Conservation (phyloP, 2,329 filamentous ascomycete genomes). For the Trichoderma cornu-damae region DNA sequence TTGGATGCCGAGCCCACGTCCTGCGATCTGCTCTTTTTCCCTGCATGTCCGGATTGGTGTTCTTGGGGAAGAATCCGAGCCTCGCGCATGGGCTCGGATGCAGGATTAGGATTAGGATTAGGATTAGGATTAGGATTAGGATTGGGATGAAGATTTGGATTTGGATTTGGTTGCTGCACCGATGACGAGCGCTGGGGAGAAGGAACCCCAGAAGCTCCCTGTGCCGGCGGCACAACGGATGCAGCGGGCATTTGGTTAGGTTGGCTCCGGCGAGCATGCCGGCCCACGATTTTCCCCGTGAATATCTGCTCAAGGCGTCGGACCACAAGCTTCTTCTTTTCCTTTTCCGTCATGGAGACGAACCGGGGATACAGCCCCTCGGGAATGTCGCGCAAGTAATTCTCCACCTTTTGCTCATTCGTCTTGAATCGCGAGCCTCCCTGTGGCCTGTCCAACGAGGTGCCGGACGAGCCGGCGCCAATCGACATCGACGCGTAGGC, state of each 20-base stretch:
- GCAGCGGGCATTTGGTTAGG: conserved; percentile 22
- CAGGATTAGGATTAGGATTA: background rate
- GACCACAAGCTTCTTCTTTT: conserved; percentile 73
- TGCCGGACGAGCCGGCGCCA: conserved; percentile 42
- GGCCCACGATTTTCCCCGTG: conserved; percentile 58
- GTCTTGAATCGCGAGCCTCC: conserved; percentile 36
- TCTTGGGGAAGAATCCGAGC: conserved; percentile 42
- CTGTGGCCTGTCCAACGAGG: conserved; percentile 36
- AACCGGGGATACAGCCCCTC: conserved; percentile 60
- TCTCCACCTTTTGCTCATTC: conserved; percentile 58
- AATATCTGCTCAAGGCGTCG: conserved; percentile 74
- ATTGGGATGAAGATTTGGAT: background rate
- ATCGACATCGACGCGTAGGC: conserved; percentile 65
- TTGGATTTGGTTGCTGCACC: conserved; percentile 1
- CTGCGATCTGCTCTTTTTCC: conserved; percentile 39
- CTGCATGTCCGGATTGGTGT: conserved; percentile 25
- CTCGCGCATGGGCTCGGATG: conserved; percentile 40
- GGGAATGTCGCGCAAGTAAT: conserved; percentile 67
- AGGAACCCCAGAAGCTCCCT: conserved; percentile 28
- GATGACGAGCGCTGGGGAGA: conserved; percentile 21
- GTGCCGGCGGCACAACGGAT: conserved; percentile 17
- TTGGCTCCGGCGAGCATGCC: conserved; percentile 30
- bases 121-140: background rate
- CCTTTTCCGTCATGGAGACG: conserved; percentile 61
- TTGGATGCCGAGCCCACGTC: conserved; percentile 44